phyloP scores from a whole-genome alignment of 495 filamentous ascomycete species.

The Polyplosphaeria fusca region DNA sequence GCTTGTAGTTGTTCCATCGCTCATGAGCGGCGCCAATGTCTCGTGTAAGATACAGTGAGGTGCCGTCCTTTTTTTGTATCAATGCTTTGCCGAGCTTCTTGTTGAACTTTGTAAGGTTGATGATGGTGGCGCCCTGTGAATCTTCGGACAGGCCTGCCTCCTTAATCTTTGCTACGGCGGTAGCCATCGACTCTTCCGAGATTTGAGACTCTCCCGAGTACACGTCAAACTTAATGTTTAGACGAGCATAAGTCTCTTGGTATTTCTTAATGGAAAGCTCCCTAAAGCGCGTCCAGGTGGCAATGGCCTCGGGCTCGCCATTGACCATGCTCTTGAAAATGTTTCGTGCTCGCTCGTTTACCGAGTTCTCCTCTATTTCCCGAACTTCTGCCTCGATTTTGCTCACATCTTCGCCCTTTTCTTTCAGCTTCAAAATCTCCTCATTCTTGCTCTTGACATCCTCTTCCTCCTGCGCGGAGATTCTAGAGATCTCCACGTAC shows the following conservation, averaged over 20 bases:
- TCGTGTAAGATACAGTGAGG: conserved; percentile 66
- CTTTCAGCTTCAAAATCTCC: conserved; percentile 31
- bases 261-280: conserved; percentile 55
- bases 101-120: conserved; percentile 87
- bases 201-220: conserved; percentile 97
- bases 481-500: conserved; percentile 44
- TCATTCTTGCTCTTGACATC: conserved; percentile 59
- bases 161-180: conserved; percentile 61
- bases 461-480: conserved; percentile 40
- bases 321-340: conserved; percentile 95
- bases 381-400: conserved; percentile 31
- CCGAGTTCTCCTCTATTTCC: conserved; percentile 34
- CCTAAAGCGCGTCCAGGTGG: conserved; percentile 82
- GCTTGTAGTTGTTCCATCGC: conserved; percentile 57
- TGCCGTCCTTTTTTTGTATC: conserved; percentile 66
- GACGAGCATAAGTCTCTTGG: conserved; percentile 34
- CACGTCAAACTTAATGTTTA: conserved; percentile 88
- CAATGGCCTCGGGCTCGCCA: conserved; percentile 69
- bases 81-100: conserved; percentile 69
- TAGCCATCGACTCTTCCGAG: conserved; percentile 71
- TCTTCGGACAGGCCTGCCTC: conserved; percentile 71
- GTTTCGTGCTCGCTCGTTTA: conserved; percentile 61
- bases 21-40: conserved; percentile 67
- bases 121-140: conserved; percentile 82
- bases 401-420: conserved; percentile 31